A percentile compares a stretch with the other conserved stretches of the same genome.
phyloP scores from a whole-genome alignment of 1,139 yeast genomes.

The Blastobotrys capitulatus region DNA sequence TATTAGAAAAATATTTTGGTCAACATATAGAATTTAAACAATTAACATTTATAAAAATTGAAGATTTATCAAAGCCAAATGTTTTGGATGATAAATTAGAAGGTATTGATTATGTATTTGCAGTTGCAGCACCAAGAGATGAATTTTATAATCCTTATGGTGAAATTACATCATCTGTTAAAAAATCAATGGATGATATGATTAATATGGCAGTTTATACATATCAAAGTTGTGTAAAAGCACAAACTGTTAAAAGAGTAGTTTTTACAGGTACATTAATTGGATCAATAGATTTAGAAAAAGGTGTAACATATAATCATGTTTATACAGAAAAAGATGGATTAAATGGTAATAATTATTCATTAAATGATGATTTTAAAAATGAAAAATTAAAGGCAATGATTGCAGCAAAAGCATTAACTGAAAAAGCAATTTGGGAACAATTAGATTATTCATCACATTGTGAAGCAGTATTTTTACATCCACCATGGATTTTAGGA shows the following conservation, averaged over 20 bases:
- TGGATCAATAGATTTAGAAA: not conserved
- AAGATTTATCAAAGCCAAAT: not conserved
- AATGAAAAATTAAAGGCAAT: not conserved
- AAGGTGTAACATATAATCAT: not conserved
- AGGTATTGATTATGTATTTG: not conserved
- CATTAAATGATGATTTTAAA: not conserved
- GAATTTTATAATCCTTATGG: not conserved
- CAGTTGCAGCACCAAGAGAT: not conserved
- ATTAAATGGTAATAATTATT: not conserved
- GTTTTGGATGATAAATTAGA: not conserved
- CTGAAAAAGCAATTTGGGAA: not conserved
- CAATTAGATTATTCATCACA: not conserved
- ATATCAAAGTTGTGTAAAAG: not conserved
- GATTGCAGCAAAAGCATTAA: conserved; percentile 1
- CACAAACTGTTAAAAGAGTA: not conserved
- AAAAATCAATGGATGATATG: not conserved
- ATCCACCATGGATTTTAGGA: conserved; percentile 5
- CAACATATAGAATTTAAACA: not conserved
- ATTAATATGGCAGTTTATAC: not conserved
- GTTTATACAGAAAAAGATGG: not conserved
- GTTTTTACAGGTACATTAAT: not conserved
- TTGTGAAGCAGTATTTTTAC: conserved; percentile 3
- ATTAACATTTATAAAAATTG: not conserved
- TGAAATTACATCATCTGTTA: not conserved
- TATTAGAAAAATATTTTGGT: not conserved